Evolutionary conservation across 192 early-diverging fungal genomes (phyloP).

Genomic region (Phycomyces blakesleeanus): DNA sequence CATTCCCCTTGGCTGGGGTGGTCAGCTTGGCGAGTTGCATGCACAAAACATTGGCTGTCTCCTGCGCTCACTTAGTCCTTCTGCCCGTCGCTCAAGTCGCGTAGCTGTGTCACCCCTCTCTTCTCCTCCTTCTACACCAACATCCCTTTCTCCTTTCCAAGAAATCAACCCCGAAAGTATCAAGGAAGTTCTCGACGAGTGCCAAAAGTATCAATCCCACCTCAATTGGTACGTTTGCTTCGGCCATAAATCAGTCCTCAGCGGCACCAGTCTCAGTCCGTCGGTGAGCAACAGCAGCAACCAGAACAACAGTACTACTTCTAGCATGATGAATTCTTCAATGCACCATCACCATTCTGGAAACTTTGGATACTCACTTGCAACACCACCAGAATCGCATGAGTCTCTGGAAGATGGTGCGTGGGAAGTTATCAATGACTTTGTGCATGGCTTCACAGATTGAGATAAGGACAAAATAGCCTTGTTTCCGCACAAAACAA

Average conservation of each 20-base stretch:
- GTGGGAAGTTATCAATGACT: not conserved
- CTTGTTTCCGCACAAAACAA: no score
- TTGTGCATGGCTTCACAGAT: not conserved
- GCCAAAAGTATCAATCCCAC: not conserved
- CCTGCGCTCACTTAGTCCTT: conserved; percentile 7
- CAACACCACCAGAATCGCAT: not conserved
- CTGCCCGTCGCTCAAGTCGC: not conserved
- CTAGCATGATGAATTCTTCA: no score
- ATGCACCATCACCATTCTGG: no score
- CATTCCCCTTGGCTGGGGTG: conserved; percentile 21
- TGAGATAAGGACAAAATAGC: not conserved
- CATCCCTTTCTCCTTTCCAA: not conserved
- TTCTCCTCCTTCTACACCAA: not conserved
- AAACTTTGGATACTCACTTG: no score
- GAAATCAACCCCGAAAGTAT: not conserved
- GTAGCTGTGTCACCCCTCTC: not conserved
- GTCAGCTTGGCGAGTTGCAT: conserved; percentile 17
- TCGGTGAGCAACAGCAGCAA: not conserved
- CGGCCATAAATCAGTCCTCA: not conserved
- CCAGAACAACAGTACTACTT: not conserved
- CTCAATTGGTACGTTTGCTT: not conserved
- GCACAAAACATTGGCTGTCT: conserved; percentile 9
- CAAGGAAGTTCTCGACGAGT: not conserved
- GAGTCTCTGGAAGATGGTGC: conserved; percentile 2
- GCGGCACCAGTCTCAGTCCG: not conserved